Conservation (phyloP, 106 monocot genomes). For the Ottelia alismoides region DNA sequence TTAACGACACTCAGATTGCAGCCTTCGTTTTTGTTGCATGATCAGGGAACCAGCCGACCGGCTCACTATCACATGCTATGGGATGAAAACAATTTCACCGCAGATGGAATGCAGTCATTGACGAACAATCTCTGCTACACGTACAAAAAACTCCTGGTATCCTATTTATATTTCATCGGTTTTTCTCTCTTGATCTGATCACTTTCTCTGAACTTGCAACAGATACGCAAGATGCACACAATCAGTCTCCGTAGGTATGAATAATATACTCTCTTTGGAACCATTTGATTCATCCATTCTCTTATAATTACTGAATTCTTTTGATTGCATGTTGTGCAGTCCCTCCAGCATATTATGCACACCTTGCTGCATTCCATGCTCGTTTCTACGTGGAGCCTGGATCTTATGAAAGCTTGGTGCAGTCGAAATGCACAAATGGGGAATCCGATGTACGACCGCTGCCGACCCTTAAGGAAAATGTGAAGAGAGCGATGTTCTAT, state of each 20-base stretch:
- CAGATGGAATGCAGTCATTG: constrained; percentile 56
- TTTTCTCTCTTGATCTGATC: neutral
- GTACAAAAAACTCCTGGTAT: constrained; percentile 11
- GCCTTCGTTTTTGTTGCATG: neutral
- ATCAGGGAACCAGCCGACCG: constrained; percentile 71
- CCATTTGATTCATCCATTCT: neutral
- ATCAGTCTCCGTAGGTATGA: constrained; percentile 79
- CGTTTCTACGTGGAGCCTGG: constrained; percentile 18
- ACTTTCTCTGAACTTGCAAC: neutral
- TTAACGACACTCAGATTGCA: neutral
- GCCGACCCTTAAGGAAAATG: constrained; percentile 22
- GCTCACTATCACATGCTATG: constrained; percentile 87
- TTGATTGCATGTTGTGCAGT: constrained; percentile 7
- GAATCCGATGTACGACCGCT: constrained; percentile 9
- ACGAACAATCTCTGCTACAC: constrained; percentile 85
- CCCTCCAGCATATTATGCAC: constrained; percentile 28
- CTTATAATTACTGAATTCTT: neutral
- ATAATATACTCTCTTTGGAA: neutral
- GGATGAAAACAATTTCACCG: constrained; percentile 88
- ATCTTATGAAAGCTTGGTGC: neutral
- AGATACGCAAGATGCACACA: constrained; percentile 84
- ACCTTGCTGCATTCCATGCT: constrained; percentile 20
- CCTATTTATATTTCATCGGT: neutral
- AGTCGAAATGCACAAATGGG: neutral
- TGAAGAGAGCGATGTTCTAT: constrained; percentile 22